Conservation (phyloP, 2,329 filamentous ascomycete genomes). For the Exutisphaerella laricina region DNA sequence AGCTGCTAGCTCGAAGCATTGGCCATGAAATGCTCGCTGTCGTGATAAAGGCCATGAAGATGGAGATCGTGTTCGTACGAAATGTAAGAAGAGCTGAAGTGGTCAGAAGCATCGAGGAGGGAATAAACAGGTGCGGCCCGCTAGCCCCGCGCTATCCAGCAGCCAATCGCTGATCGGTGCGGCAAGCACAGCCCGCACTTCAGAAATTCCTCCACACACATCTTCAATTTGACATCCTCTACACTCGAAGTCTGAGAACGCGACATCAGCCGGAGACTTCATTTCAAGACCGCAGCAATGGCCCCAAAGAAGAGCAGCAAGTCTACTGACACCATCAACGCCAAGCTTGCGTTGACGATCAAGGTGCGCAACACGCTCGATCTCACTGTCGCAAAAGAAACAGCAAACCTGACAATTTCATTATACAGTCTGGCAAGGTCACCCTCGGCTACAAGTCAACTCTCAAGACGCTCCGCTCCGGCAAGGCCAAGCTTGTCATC, state of each 20-base stretch:
- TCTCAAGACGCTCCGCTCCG: conserved; percentile 83
- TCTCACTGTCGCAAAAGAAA: too few relatives aligned
- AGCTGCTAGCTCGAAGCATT: too few relatives aligned
- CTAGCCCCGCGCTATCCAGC: not conserved
- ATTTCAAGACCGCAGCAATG: conserved; percentile 42
- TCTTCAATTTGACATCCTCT: not conserved
- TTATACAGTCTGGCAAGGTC: conserved; percentile 55
- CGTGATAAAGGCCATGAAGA: not conserved
- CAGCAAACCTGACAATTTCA: too few relatives aligned
- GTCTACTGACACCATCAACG: conserved; percentile 74
- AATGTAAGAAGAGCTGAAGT: not conserved
- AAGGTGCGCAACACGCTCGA: conserved; percentile 32
- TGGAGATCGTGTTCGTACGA: not conserved
- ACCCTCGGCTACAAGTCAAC: conserved; percentile 85
- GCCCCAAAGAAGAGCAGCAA: conserved; percentile 79
- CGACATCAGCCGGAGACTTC: conserved; percentile 4
- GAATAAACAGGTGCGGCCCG: not conserved
- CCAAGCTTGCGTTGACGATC: conserved; percentile 52
- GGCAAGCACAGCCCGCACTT: not conserved
- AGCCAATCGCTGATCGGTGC: not conserved
- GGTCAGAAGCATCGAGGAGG: not conserved
- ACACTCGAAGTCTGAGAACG: conserved; percentile 16
- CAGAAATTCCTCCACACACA: not conserved
- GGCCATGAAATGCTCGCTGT: too few relatives aligned
- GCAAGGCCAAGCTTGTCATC: conserved; percentile 98